Evolutionary conservation across 352 stramenopile species (phyloP), one percentile per base, ranked within the genome.

Genomic region (Globisporangium mamillatum): DNA sequence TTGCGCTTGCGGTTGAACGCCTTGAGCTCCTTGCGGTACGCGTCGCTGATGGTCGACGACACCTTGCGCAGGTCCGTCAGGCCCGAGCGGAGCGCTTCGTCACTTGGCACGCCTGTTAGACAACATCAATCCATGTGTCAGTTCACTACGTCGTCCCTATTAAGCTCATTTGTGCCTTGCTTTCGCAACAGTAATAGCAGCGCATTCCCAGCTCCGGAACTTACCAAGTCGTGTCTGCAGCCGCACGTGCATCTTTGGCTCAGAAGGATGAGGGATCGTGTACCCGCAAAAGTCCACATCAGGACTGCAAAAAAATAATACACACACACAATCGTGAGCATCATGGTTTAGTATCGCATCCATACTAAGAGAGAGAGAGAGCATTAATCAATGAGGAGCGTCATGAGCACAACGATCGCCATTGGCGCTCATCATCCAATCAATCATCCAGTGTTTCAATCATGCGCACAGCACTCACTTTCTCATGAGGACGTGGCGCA

Each of bases 251-350:
- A 98, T 96, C 65, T 98, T 94, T 25, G 93, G 93, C 72, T 98
- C 95, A 7, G 90, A 97, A 24, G 95, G 95, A 81, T 98, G 95
- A 44, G 95, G 95, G 48, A 98, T 97, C 41, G 92, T 98, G 79
- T 98, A 98, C 65, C 95, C 95, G 22, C 91, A 95, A 72, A 98
- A 98, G 54, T 96, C 87, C 12, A 98, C 92, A 41, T 97, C 84
- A 3, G 88, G 84, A 68, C 94, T 97, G 59, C 48, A 57, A 14
- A 46, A 4, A 62, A 14, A 18, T n/a, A n/a, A 2, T 25, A 36
- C 29, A 32, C 27, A 32, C 67, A 53, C 4, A 54, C 24, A 29
- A 46, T 64, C 29, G 22, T 8, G 18, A 27, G n/a, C 16, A 68
- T 24, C 44, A 1, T 22, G 18, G 44, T 24, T 36, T 14, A 71